Base-by-base conservation (phyloP, 1,284 basidiomycete genomes). In the Kwoniella shivajii region DNA sequence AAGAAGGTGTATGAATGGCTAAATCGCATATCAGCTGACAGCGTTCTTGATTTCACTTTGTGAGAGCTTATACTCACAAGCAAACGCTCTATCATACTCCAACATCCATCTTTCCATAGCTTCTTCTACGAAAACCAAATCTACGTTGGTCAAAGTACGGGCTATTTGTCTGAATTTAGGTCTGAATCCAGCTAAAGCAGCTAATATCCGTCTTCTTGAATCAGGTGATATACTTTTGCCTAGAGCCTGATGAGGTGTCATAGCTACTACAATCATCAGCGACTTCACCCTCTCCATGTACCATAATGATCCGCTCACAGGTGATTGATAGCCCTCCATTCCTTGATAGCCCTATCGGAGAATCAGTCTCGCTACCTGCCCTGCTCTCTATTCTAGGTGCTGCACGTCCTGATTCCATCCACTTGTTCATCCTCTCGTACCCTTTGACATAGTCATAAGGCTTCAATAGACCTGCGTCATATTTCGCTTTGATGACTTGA, bases 381-480 rank as follows among this genome's bases (percentile, higher is more conserved):
- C 61, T 48, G 43, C 66, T 68, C 30, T 69, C 69, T 29, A 57
- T 54, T 37, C 62, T 67, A 1, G 70, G 70, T 85, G 82, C 72
- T 10, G 74, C 73, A n/a, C 74, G 55, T 4, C 74, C 74, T 41
- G 56, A 61, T 39, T 95, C 93, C 92, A 97, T 96, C 93, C 94
- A 97, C 48, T 89, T 83, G 58, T 87, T 90, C 65, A 95, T 79
- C 53, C 92, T 81, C 20, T 90, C 88, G 71, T 95, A 95, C 0
- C 92, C 92, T 71, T 92, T 92, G 57, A 95, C 92, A 73, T 97
- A 96, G 78, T 98, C 95, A 72, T 96, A 97, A 0, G 95, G 95
- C 69, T 92, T 92, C 59, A 98, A 79, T 39, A 99, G 76, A 0
- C 94, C 95, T 1, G 94, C 95, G 73, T 98, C 94, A 78, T 96